These are phyloP conservation scores for Priceomyces castillae DNA, from an alignment of 805 yeast genomes.

Conservation along the genomic window DNA sequence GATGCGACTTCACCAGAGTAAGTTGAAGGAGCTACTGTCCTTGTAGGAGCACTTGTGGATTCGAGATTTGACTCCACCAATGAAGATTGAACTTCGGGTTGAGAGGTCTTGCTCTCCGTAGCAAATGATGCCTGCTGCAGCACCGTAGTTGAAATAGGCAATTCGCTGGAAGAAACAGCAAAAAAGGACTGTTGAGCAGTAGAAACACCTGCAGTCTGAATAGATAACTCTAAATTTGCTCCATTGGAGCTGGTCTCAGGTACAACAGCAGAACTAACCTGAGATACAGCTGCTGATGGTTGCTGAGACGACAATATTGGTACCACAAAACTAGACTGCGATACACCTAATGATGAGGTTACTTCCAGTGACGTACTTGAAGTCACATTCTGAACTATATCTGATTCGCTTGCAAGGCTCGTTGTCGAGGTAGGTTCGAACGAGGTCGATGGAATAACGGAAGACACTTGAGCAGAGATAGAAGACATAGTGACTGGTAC, in stretches of 20 bases:
- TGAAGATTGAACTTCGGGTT: too few species aligned
- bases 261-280: not conserved
- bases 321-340: not conserved
- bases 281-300: conserved; percentile 1
- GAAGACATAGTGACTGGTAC: too few species aligned
- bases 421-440: not conserved
- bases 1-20: not conserved
- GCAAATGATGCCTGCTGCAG: not conserved
- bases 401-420: not conserved
- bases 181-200: too few species aligned
- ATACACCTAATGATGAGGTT: not conserved
- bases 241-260: not conserved
- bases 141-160: not conserved
- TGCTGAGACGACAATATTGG: not conserved
- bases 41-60: too few species aligned
- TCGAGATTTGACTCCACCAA: too few species aligned
- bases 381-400: not conserved
- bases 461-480: too few species aligned
- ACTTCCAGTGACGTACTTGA: not conserved
- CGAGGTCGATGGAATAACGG: not conserved
- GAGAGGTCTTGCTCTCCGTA: too few species aligned
- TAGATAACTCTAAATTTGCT: too few species aligned
- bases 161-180: not conserved
- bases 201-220: too few species aligned
- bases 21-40: too few species aligned